A percentile compares a stretch with the other conserved stretches of the same genome.
Evolutionary conservation across 257 asterid species (phyloP).

Genomic region (Ligustrum vulgare): DNA sequence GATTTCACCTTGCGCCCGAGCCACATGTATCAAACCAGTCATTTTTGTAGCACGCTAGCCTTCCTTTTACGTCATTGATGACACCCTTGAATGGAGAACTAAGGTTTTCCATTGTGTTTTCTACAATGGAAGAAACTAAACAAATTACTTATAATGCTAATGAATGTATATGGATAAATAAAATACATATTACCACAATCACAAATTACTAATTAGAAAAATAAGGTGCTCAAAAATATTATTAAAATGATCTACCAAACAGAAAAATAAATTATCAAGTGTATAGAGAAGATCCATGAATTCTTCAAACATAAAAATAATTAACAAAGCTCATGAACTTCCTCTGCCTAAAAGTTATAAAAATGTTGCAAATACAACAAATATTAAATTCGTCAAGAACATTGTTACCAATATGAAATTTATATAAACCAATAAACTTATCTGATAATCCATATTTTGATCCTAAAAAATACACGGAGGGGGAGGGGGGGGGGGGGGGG

Average conservation of each 20-base stretch:
- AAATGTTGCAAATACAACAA: not conserved
- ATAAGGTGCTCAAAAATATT: not conserved
- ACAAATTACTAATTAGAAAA: not conserved
- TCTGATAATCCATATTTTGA: not conserved
- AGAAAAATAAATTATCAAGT: too few relatives aligned
- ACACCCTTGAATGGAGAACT: slow-evolving; percentile 50
- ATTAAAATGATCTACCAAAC: too few relatives aligned
- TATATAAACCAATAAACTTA: not conserved
- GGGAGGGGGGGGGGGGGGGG: too few relatives aligned
- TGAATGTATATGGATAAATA: not conserved
- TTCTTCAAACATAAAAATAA: not conserved
- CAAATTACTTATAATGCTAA: not conserved
- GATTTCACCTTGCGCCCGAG: slow-evolving; percentile 39
- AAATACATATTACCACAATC: not conserved
- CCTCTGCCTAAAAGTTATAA: not conserved
- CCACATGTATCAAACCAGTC: slow-evolving; percentile 59
- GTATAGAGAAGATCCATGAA: not conserved
- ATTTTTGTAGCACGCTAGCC: slow-evolving; percentile 53
- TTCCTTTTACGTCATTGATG: slow-evolving; percentile 44
- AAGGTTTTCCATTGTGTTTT: slow-evolving; percentile 34
- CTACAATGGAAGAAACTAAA: slow-evolving; percentile 19
- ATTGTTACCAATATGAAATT: not conserved
- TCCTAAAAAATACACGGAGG: not conserved
- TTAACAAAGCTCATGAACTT: not conserved
- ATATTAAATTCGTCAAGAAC: not conserved